Evolutionary conservation across 306 rosid species (phyloP).

Genomic region (Canavalia gladiata): DNA sequence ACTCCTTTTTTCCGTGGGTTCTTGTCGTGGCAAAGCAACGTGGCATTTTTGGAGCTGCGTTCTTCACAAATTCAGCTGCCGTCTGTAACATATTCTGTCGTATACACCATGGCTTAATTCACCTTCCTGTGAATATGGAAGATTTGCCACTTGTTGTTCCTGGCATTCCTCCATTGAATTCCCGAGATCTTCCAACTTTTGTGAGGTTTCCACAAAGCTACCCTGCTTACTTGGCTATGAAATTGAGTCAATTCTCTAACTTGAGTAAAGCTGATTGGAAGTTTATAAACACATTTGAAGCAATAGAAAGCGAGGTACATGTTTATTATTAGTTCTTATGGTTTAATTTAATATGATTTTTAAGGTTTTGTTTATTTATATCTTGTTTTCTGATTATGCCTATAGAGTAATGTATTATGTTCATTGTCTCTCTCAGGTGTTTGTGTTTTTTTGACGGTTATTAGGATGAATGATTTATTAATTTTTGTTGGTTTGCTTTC

Average conservation of each 20-base stretch:
- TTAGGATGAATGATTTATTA: no score
- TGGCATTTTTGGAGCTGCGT: constrained; percentile 53
- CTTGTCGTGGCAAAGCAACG: constrained; percentile 63
- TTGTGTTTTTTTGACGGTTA: no score
- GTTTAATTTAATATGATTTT: no score
- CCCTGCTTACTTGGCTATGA: constrained; percentile 74
- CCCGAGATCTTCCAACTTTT: constrained; percentile 61
- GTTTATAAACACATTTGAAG: constrained; percentile 64
- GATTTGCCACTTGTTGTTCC: constrained; percentile 56
- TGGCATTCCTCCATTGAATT: constrained; percentile 62
- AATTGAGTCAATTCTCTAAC: constrained; percentile 66
- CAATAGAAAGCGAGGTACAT: constrained; percentile 65
- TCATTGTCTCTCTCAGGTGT: no score
- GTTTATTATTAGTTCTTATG: no score
- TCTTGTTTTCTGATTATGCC: no score
- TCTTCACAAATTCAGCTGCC: constrained; percentile 62
- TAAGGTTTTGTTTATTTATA: no score
- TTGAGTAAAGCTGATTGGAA: constrained; percentile 62
- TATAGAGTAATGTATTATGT: no score
- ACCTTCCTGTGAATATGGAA: constrained; percentile 50
- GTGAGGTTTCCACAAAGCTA: constrained; percentile 61
- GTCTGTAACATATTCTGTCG: constrained; percentile 58
- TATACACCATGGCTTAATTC: constrained; percentile 45
- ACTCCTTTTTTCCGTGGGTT: constrained; percentile 62
- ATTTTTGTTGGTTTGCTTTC: background rate